Evolutionary conservation across 495 filamentous ascomycete genomes (phyloP), one percentile per base, ranked within the genome.

Genomic region (Apodospora peruviana): DNA sequence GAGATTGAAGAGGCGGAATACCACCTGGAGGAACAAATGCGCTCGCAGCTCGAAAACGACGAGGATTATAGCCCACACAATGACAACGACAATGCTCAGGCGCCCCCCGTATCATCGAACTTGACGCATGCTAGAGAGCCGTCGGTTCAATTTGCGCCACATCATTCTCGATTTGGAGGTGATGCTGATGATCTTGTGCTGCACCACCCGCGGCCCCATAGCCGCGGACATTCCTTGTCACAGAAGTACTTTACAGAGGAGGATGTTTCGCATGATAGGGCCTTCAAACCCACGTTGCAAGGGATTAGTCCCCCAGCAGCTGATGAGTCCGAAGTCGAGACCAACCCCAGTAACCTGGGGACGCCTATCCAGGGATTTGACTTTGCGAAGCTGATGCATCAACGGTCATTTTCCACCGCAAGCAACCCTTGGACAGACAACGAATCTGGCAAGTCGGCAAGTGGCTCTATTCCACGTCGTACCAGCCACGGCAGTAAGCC

Each of bases 1-100:
- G 90, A 94, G 52, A 81, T 95, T 38, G 87, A 94, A 42, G 83
- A 89, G 59, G 80, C 81, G n/a, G 85, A 94, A 48, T 89, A 93
- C 56, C 86, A 91, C 48, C 61, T 90, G 47, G 87, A 88, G 56
- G 76, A 85, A 54, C 81, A 85, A 34, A 82, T 87, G 53, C 77
- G 86, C 25, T 80, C 79, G 22, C 82, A 86, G 55, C 68, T 89
- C 35, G 83, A 87, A 27, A 81, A 87, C 44, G 83, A 84, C 45
- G 73, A 82, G 55, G 76, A 74, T 47, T 79, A 78, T 53, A 80
- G 73, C 46, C 73, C 77, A 5, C 74, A 82, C 48, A 69, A 69
- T 40, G 73, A 74, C 42, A 66, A 68, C 32, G 66, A 68, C 24
- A 62, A 58, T 25, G 45, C 53, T 2, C 57, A 67, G 4, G 48